Base-by-base conservation (phyloP, 495 filamentous ascomycete genomes). In the Cudoniella acicularis region DNA sequence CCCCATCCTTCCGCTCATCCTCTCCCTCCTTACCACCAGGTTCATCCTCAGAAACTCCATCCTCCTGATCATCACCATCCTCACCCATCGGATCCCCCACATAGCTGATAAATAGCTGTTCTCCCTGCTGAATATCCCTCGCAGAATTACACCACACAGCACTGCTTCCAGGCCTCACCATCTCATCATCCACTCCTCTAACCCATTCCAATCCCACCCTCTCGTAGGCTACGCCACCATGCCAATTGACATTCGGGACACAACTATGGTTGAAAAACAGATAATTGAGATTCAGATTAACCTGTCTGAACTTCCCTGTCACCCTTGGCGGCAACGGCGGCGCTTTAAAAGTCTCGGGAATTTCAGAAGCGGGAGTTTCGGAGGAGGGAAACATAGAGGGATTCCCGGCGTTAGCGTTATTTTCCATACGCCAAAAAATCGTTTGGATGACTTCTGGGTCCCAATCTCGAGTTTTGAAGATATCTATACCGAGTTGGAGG, bases 261-360 rank as follows among this genome's bases (percentile, higher is more conserved):
- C 64, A 67, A 13, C 30, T 49, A 45, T 67, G 64, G 49, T 67
- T 67, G 26, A 67, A 59, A 45, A 67, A 67, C 0, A 67, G 42
- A 20, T 63, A 67, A 16, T 57, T 54, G 2, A 57, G 53, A 45
- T 56, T 63, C 16, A 67, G 20, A n/a, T 25, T 52, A 10, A 60
- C 30, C 13, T 36, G 30, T 6, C 13, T 36, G 30, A 36, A 36
- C 30, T 36, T 36, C 13, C 30, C 30, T 6, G 30, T 36, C 4
- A 50, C 8, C 10, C 10, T 23, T 10, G 23, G 23, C 9, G 21
- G 21, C 3, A 50, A 10, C 3, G 48, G 11, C 25, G 8, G 3
- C 20, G 48, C 22, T 20, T 23, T 23, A 10, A 8, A 6, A 8
- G 11, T 16, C 18, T 8, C 4, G 6, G 43, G 43, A 21, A 16